phyloP scores from a whole-genome alignment of 148 eudicot species.

The Vaccinium corymbosum region DNA sequence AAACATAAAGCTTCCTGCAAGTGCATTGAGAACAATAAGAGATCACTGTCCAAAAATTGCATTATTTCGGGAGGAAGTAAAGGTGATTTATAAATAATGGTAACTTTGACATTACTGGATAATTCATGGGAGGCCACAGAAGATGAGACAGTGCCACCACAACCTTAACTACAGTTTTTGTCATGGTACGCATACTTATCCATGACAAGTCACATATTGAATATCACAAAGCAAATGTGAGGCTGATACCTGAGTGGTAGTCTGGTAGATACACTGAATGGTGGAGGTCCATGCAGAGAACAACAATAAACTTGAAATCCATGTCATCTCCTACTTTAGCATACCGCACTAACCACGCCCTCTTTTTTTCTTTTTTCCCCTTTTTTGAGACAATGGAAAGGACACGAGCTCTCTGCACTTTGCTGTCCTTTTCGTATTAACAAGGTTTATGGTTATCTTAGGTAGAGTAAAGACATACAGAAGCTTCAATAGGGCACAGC shows the following conservation, averaged over 20 bases:
- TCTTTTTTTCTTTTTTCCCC: too few relatives aligned
- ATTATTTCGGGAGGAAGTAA: background rate
- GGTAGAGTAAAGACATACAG: too few relatives aligned
- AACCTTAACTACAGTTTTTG: background rate
- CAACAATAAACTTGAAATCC: background rate
- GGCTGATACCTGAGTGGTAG: background rate
- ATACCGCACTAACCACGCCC: background rate
- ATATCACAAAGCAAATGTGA: too few relatives aligned
- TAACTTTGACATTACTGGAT: background rate
- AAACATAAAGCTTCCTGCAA: conserved; percentile 11
- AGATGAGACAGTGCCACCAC: background rate
- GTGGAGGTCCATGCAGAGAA: background rate
- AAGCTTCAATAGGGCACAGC: too few relatives aligned
- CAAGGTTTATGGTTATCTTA: too few relatives aligned
- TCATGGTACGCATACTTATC: background rate
- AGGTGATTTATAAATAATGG: background rate
- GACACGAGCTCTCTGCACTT: too few relatives aligned
- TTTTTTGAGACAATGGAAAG: too few relatives aligned
- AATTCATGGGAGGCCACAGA: background rate
- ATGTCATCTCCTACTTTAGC: background rate
- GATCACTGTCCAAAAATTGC: background rate
- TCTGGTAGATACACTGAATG: background rate
- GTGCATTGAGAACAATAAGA: conserved; percentile 1
- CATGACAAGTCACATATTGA: background rate
- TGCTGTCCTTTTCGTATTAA: too few relatives aligned